phyloP scores from a whole-genome alignment of 495 filamentous ascomycete genomes.

The Lasiosphaeria ovina region DNA sequence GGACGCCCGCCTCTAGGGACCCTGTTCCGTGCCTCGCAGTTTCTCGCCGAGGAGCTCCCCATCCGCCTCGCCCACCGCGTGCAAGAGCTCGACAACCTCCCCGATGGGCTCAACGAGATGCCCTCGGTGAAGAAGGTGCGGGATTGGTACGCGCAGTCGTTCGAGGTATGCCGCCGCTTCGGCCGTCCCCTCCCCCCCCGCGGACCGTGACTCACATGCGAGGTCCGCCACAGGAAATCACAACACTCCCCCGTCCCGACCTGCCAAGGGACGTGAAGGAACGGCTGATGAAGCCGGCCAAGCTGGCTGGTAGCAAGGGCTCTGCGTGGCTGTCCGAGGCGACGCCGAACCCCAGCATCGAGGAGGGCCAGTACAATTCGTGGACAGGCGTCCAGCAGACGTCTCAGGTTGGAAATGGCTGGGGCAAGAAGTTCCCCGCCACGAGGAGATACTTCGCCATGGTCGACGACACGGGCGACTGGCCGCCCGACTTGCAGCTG shows the following conservation, averaged over 20 bases:
- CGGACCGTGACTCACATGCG: constrained; percentile 22
- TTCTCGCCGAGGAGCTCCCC: constrained; percentile 95
- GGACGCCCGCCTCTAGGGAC: constrained; percentile 59
- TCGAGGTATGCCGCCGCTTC: constrained; percentile 66
- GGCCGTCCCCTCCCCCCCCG: neutral
- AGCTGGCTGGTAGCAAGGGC: constrained; percentile 48
- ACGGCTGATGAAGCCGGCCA: constrained; percentile 71
- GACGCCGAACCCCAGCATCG: constrained; percentile 85
- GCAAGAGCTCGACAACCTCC: constrained; percentile 84
- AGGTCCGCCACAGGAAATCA: constrained; percentile 70
- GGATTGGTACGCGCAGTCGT: constrained; percentile 99
- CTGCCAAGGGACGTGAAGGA: constrained; percentile 75
- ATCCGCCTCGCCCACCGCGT: constrained; percentile 96
- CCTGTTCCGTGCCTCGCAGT: constrained; percentile 94
- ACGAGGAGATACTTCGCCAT: constrained; percentile 84
- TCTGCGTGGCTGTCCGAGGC: constrained; percentile 73
- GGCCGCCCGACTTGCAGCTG: constrained; percentile 91
- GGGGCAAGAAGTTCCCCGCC: constrained; percentile 49
- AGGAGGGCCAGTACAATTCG: constrained; percentile 82
- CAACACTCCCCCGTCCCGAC: constrained; percentile 71
- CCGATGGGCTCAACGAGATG: constrained; percentile 98
- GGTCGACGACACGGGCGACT: constrained; percentile 82
- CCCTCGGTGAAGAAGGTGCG: constrained; percentile 91
- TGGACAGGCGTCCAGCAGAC: constrained; percentile 46
- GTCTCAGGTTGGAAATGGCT: constrained; percentile 43